Evolutionary conservation across 306 rosid genomes (phyloP), one percentile per base, ranked within the genome.

Genomic region (Trifolium dubium): DNA sequence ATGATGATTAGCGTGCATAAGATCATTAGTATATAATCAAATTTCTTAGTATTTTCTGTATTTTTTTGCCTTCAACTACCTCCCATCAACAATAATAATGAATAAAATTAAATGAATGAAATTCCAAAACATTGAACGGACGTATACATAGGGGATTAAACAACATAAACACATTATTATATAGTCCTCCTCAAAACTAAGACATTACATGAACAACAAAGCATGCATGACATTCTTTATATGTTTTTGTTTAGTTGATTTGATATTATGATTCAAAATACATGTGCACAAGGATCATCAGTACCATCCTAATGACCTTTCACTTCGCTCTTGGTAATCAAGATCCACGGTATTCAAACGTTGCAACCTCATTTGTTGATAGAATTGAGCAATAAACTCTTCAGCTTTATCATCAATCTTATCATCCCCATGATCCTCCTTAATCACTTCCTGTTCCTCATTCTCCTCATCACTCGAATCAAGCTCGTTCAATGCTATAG

Each of bases 401-500:
- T 93, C 97, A 0, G 96, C 98, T 71, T 85, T 93, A 4, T 60
- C 77, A 73, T 93, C 97, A 41, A 93, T 89, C 85, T 62, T 84
- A 35, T 75, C 61, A 58, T 92, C 96, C 1, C 80, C 92, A 5
- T 76, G 58, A 60, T 53, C 63, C 31, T 73, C 66, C n/a, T 13
- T 2, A 28, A 60, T 67, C 28, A 5, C 49, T 2, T 19, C 68
- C 0, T 46, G 10, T 6, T 13, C 41, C 18, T 60, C 82, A 4
- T 9, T 4, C 0, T 71, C 73, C 43, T 83, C 81, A 4, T 75
- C 81, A 1, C 34, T 14, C 0, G 29, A 60, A 5, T 74, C 85
- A 0, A 93, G 69, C 6, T 89, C 93, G 4, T 73, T 88, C 10
- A 93, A 83, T 10, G 84, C 90, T 5, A 62, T 10, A 0, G 89